Evolutionary conservation across 2,329 filamentous ascomycete genomes (phyloP).

Genomic region (Trichophyton benhamiae): DNA sequence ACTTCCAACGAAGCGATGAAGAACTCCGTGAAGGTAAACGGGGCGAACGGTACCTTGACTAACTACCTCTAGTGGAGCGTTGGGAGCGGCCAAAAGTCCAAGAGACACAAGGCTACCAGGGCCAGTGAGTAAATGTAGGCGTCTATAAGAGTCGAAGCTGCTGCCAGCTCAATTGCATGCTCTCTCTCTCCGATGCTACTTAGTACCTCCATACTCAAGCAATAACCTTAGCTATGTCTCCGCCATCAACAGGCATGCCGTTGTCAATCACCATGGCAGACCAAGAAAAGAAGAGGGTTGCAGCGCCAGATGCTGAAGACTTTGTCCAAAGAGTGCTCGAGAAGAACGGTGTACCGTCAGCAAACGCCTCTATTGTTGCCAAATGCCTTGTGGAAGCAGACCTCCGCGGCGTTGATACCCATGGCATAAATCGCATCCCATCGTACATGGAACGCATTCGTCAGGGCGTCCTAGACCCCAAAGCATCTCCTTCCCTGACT

Average conservation of each 20-base stretch:
- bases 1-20: no score
- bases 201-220: no score
- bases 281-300: slow-evolving; percentile 9
- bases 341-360: slow-evolving; percentile 47
- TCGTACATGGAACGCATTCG: slow-evolving; percentile 65
- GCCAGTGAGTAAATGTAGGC: no score
- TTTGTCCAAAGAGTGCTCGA: slow-evolving; percentile 46
- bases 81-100: no score
- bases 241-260: no score
- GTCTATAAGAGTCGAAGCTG: background rate
- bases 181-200: no score
- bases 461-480: slow-evolving; percentile 53
- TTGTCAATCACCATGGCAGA: background rate
- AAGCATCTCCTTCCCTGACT: slow-evolving; percentile 45
- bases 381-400: slow-evolving; percentile 60
- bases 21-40: no score
- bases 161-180: background rate
- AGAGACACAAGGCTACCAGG: no score
- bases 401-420: slow-evolving; percentile 65
- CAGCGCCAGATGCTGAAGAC: slow-evolving; percentile 20
- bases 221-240: no score
- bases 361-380: slow-evolving; percentile 53
- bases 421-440: slow-evolving; percentile 65
- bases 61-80: no score
- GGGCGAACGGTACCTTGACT: no score